phyloP scores from a whole-genome alignment of 164 flowering plant species.

The Magnolia officinalis region DNA sequence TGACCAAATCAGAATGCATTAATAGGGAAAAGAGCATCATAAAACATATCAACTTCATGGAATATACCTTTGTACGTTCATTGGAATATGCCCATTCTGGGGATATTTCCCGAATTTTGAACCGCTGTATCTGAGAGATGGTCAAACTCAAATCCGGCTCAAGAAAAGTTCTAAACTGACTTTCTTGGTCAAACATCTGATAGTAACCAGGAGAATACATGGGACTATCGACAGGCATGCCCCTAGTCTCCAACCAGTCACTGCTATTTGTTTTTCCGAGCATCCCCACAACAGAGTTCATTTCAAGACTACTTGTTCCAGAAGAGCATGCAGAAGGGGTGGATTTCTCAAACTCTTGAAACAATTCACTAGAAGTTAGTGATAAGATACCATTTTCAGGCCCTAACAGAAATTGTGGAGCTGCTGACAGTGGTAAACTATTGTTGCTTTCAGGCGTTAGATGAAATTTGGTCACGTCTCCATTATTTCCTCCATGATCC shows the following conservation, averaged over 20 bases:
- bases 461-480: constrained; percentile 16
- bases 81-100: constrained; percentile 84
- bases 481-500: constrained; percentile 18
- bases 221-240: neutral
- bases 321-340: constrained; percentile 31
- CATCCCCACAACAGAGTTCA: constrained; percentile 10
- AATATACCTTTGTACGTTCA: constrained; percentile 72
- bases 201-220: constrained; percentile 25
- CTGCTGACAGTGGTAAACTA: constrained; percentile 17
- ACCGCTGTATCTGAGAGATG: constrained; percentile 56
- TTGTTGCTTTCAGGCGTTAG: constrained; percentile 11
- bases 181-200: constrained; percentile 36
- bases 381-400: constrained; percentile 22
- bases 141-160: constrained; percentile 43
- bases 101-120: constrained; percentile 67
- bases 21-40: neutral
- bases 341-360: constrained; percentile 31
- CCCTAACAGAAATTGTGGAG: constrained; percentile 20
- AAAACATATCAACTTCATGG: neutral
- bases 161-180: constrained; percentile 31
- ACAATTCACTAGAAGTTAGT: constrained; percentile 35
- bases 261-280: constrained; percentile 5
- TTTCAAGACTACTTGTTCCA: constrained; percentile 21
- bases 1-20: neutral
- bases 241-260: constrained; percentile 13